Conservation (phyloP, 129 eudicot genomes). For the Saposhnikovia divaricata region DNA sequence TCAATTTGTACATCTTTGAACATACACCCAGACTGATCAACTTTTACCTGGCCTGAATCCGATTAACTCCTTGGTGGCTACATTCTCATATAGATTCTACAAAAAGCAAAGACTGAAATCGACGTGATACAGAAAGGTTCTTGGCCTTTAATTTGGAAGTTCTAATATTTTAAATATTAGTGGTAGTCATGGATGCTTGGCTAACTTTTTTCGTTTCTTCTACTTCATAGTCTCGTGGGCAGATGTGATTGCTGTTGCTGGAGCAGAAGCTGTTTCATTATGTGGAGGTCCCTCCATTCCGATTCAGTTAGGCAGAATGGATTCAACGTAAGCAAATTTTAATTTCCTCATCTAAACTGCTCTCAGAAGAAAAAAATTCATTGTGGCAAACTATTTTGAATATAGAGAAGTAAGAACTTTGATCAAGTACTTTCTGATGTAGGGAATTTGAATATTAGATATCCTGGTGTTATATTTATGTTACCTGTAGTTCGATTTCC, state of each 20-base stretch:
- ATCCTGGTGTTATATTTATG: not conserved
- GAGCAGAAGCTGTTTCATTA: conserved; percentile 78
- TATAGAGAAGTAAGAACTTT: not conserved
- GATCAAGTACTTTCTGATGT: not conserved
- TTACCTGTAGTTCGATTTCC: not conserved
- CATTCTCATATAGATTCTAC: conserved; percentile 52
- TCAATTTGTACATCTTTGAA: conserved; percentile 9
- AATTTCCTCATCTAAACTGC: conserved; percentile 4
- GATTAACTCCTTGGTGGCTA: conserved; percentile 25
- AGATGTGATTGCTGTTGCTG: conserved; percentile 87
- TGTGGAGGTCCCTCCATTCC: conserved; percentile 93
- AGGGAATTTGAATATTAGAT: not conserved
- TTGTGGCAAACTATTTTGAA: not conserved
- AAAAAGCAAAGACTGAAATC: conserved; percentile 66
- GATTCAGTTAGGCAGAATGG: conserved; percentile 74
- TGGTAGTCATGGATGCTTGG: not conserved
- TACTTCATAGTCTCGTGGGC: conserved; percentile 62
- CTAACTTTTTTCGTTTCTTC: not conserved
- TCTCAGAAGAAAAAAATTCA: not conserved
- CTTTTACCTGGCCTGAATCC: conserved; percentile 14
- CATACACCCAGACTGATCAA: conserved; percentile 12
- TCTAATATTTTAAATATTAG: not conserved
- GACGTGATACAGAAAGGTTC: conserved; percentile 55
- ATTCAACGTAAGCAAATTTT: conserved; percentile 50
- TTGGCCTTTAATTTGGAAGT: conserved; percentile 3